Base-by-base conservation (phyloP, 768 basidiomycete genomes). In the Amanita rimosa region DNA sequence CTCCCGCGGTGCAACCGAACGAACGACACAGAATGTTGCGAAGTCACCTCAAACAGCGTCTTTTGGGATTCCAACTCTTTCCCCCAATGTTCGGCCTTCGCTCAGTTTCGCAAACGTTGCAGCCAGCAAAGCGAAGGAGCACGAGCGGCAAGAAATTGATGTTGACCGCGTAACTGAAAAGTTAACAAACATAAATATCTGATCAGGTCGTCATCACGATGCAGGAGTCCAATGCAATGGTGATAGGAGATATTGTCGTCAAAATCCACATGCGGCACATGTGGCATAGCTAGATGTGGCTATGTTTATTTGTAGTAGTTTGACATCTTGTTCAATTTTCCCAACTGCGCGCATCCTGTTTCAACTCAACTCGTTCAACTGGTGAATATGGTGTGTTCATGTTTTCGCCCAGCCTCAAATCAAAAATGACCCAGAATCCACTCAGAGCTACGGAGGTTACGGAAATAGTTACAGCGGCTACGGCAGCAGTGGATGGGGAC, bases 31-130 rank as follows among this genome's bases (percentile, higher is more conserved):
- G 4, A 52, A 62, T 35, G 53, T 60, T 17, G 53, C 61, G 38
- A 48, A 65, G 37, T 61, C 65, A 48, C 46, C 53, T 7, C 54
- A 24, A 60, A 58, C 36, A 37, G 49, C 59, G 14, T 55, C 68
- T 1, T 54, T 60, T 7, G 57, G 66, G 24, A 60, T 60, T 33
- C 54, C 69, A 17, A 63, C 63, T 37, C 55, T 68, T 35, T 55
- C 66, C 14, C 71, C 79, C 2, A 80, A 65, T 42, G 78, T 90
- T 11, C 73, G 86, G 47, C 82, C 88, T 0, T 71, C 75, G 4
- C 70, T 92, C 55, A 91, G 88, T 59, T 94, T 94, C 56, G 89
- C 90, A 0, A 83, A 72, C 48, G 90, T 82, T 34, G 85, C 85
- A 1, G 72, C 76, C 13, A 49, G 33, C 33, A 49, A 49, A 34